Evolutionary conservation across 345 rosid genomes (phyloP), one percentile per base, ranked within the genome.

Genomic region (Aquilaria malaccensis): DNA sequence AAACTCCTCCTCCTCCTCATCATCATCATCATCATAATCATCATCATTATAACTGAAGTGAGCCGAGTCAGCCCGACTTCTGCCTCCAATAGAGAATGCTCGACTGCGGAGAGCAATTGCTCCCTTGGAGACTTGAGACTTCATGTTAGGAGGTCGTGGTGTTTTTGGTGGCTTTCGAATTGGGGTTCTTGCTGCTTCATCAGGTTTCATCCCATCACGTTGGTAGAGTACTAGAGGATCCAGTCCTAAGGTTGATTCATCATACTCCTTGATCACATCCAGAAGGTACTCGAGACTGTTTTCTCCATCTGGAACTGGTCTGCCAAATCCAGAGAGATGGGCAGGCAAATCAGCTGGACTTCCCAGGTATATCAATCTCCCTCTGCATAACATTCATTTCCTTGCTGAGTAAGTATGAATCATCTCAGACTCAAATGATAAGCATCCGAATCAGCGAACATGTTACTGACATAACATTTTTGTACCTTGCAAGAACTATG

Each of bases 171-270:
- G 58, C 64, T 60, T 82, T 2, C 73, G 81, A 22, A 67, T 29
- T 0, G 88, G 88, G 1, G 81, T 83, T 50, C 64, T 61, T 14
- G 80, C 78, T 41, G 30, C 74, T 53, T 62, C 77, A 64, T 79
- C 76, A 9, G 86, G 91, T 72, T 83, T 80, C 69, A 74, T 70
- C 61, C 85, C 88, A n/a, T 85, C 76, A 10, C 74, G 63, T 51
- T 83, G 88, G 74, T 80, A 85, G 59, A 77, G 22, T 50, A 85
- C 84, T 0, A 83, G 80, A 2, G 91, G 88, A 13, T 83, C 86
- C 0, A 85, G 79, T 52, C 98, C 95, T 3, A 75, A 52, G 0
- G 67, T 67, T 0, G 98, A 78, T 54, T 86, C 96, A 50, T 74
- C 75, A 32, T 65, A 65, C 2, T 70, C 15, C 15, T 64, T 66